Evolutionary conservation across 805 yeast species (phyloP).

Genomic region (Candida jianshihensis): DNA sequence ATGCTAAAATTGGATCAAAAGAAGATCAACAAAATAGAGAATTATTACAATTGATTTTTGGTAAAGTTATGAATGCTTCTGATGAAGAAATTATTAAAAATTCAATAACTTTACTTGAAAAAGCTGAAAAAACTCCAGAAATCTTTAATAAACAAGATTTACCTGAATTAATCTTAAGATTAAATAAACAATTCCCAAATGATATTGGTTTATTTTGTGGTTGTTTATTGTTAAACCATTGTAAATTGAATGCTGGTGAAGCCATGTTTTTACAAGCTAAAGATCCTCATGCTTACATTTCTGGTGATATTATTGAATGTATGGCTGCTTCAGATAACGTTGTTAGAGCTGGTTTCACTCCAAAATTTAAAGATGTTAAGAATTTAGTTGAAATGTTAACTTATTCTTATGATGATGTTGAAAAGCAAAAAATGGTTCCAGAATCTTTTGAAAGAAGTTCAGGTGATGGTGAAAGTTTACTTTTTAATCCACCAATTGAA

Average conservation of each 20-base stretch:
- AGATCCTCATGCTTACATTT: conserved; percentile 96
- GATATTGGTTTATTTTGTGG: conserved; percentile 97
- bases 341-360: conserved; percentile 98
- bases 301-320: conserved; percentile 97
- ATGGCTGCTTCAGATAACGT: conserved; percentile 99
- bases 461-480: conserved; percentile 59
- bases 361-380: conserved; percentile 93
- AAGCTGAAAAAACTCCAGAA: conserved; percentile 54
- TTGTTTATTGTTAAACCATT: conserved; percentile 85
- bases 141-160: conserved; percentile 47
- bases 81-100: conserved; percentile 47
- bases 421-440: conserved; percentile 85
- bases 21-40: conserved; percentile 54
- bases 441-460: conserved; percentile 39
- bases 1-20: conserved; percentile 36
- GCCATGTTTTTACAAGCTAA: conserved; percentile 95
- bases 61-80: conserved; percentile 77
- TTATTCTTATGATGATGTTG: conserved; percentile 81
- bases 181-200: conserved; percentile 83
- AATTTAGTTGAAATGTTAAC: conserved; percentile 88
- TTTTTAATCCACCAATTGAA: conserved; percentile 94
- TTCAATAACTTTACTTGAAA: conserved; percentile 59
- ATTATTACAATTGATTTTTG: conserved; percentile 69
- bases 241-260: conserved; percentile 76
- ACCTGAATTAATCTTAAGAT: conserved; percentile 67